These are phyloP conservation scores for Blastomyces silverae DNA, from an alignment of 2,329 filamentous ascomycete species.

Conservation along the genomic window DNA sequence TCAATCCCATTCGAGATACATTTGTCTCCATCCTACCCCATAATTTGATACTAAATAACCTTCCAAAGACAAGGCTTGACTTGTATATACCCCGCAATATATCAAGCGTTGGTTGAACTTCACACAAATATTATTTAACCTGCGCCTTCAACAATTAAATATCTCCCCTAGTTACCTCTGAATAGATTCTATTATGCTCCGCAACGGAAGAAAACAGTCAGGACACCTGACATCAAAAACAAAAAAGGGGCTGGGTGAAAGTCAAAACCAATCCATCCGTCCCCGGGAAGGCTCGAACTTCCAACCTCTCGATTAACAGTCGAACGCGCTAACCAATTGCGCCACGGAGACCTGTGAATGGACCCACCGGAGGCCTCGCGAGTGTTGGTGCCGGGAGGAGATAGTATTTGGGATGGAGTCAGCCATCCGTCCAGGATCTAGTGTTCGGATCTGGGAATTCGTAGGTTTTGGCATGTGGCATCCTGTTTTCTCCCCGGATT, in stretches of 20 bases:
- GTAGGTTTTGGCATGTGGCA: neutral
- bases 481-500: neutral
- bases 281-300: slow-evolving; percentile 40
- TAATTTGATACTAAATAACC: neutral
- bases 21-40: neutral
- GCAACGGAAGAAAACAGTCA: neutral
- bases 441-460: neutral
- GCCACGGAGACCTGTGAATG: slow-evolving; percentile 14
- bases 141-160: neutral
- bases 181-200: neutral
- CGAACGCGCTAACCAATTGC: slow-evolving; percentile 18
- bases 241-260: neutral
- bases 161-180: neutral
- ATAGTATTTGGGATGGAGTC: too few species aligned
- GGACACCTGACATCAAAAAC: too few species aligned
- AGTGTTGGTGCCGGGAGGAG: neutral
- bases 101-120: neutral
- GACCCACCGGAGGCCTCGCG: neutral
- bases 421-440: too few species aligned
- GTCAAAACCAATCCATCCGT: slow-evolving; percentile 23
- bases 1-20: neutral
- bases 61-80: neutral
- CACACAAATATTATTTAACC: neutral
- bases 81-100: neutral
- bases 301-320: slow-evolving; percentile 29